Conservation (phyloP, 2,329 filamentous ascomycete species). For the Botryosphaeria dothidea region DNA sequence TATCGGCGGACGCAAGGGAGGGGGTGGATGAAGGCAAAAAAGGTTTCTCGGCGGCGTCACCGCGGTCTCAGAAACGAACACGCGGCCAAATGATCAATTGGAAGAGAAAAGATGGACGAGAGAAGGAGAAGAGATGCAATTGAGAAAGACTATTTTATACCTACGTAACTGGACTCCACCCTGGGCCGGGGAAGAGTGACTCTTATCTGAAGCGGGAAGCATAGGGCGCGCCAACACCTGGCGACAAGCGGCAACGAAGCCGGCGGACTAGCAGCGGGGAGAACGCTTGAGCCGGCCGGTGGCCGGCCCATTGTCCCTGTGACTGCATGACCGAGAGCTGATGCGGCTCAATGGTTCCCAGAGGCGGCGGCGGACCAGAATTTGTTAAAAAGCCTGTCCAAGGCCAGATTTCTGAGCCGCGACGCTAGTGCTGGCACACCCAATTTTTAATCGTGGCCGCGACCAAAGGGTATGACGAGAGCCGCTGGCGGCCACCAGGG, state of each 20-base stretch:
- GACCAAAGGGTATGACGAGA: background rate
- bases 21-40: background rate
- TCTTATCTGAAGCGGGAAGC: slow-evolving; percentile 1
- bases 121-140: background rate
- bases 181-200: background rate
- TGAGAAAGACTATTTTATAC: background rate
- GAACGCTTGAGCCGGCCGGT: background rate
- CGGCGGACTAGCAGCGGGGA: background rate
- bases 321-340: background rate
- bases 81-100: background rate
- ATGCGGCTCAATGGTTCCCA: background rate
- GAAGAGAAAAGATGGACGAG: background rate
- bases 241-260: background rate
- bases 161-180: background rate
- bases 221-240: background rate
- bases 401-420: background rate
- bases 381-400: background rate
- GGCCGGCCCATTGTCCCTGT: background rate
- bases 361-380: background rate
- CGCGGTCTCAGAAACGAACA: no score
- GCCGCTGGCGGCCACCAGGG: background rate
- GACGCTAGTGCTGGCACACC: background rate
- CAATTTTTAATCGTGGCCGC: background rate
- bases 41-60: background rate
- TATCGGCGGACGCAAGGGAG: background rate